Evolutionary conservation across 2,329 filamentous ascomycete genomes (phyloP), one percentile per base, ranked within the genome.

Genomic region (Fusarium liriodendri): DNA sequence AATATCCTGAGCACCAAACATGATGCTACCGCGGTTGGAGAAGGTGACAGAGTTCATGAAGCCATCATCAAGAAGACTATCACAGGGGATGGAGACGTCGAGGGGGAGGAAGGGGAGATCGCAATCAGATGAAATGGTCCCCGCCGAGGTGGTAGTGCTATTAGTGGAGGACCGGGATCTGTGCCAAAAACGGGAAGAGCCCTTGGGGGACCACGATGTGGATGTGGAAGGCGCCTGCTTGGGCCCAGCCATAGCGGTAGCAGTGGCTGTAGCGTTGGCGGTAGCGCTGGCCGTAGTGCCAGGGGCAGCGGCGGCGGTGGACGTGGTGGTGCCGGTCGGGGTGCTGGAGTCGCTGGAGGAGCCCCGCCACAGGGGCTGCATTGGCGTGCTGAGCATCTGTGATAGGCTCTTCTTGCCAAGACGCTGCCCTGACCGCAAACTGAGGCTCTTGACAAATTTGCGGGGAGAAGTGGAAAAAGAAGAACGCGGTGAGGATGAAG

Each of bases 11-110:
- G 85, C 86, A 71, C 87, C 86, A 78, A 91, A 86, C 86, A 92
- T 89, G 76, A 92, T 84, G 81, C 90, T 92, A 73, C 90, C 90
- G 75, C 90, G 86, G 71, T 90, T 90, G 66, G 90, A 91, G 78
- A 92, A 92, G 73, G 86, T 86, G 73, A 92, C 81, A 65, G 85
- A 84, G 73, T 83, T 85, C 77, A 92, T 80, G 78, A 89, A 88
- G 76, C 87, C 88, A 83, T 90, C 88, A 71, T 90, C 89, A 72
- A 91, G 82, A 64, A 91, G 83, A 76, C 81, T 85, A 66, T 88
- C 87, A 64, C 86, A 87, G 50, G 89, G 89, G 76, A 92, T 90
- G 67, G 82, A 79, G 58, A 90, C 87, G 77, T 85, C 87, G 78
- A 92, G 85, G 68, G 89, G 88, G 69, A 84, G 84, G 76, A 87